These are phyloP conservation scores for Smallanthus sonchifolius DNA, from an alignment of 129 eudicot genomes.

Conservation along the genomic window DNA sequence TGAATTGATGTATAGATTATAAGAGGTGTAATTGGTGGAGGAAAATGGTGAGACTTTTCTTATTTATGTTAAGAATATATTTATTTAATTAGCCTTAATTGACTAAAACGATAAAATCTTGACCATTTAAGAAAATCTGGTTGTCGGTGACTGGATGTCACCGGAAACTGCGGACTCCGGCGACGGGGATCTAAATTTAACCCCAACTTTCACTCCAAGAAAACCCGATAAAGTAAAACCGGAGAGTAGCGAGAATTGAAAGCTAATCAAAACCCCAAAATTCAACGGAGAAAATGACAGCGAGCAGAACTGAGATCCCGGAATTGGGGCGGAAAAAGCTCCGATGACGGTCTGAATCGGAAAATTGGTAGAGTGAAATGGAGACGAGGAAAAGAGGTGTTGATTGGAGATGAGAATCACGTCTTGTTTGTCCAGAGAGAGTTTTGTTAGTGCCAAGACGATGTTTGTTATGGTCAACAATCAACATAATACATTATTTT, in stretches of 20 bases:
- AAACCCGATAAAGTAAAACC: constrained; percentile 9
- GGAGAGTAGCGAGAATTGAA: constrained; percentile 21
- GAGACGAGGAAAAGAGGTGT: not conserved
- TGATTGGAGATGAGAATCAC: constrained; percentile 17
- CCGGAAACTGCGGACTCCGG: constrained; percentile 37
- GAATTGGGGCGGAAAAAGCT: not conserved
- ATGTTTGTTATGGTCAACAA: constrained; percentile 21
- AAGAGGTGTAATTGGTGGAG: constrained; percentile 19
- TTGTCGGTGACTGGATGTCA: constrained; percentile 28
- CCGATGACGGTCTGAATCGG: not conserved
- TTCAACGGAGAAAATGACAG: constrained; percentile 31
- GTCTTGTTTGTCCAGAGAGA: constrained; percentile 17
- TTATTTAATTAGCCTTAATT: not conserved
- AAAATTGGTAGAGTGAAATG: constrained; percentile 1
- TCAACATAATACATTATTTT: constrained; percentile 10
- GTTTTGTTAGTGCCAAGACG: constrained; percentile 25
- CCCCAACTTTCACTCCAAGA: constrained; percentile 32
- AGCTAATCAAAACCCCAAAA: constrained; percentile 40
- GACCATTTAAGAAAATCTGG: constrained; percentile 15
- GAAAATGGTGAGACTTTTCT: constrained; percentile 12
- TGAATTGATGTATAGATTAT: not conserved
- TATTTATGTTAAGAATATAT: not conserved
- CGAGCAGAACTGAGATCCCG: not conserved
- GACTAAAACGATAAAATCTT: constrained; percentile 16
- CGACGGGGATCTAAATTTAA: not conserved